Evolutionary conservation across 306 rosid species (phyloP).

Genomic region (Prunus armeniaca): DNA sequence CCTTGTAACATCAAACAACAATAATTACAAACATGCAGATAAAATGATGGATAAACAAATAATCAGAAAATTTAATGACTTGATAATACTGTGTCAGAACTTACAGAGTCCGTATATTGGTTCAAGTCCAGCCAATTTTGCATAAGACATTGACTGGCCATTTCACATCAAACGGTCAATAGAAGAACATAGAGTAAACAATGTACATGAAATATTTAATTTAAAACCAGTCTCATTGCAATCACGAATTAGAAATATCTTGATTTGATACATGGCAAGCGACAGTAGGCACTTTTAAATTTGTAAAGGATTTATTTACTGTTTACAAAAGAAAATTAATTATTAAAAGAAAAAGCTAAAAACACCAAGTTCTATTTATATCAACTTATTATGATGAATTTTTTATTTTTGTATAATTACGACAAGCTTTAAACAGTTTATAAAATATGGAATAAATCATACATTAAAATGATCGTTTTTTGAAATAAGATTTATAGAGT

Average conservation of each 20-base stretch:
- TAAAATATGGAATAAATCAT: background rate
- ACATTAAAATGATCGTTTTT: too few species aligned
- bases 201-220: conserved; percentile 6
- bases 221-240: background rate
- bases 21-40: background rate
- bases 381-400: background rate
- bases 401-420: background rate
- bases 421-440: background rate
- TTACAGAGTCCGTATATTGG: conserved; percentile 97
- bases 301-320: background rate
- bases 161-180: conserved; percentile 24
- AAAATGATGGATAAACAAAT: background rate
- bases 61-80: conserved; percentile 1
- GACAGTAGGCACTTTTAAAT: background rate
- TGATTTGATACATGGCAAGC: background rate
- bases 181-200: background rate
- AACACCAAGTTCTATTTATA: background rate
- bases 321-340: too few species aligned
- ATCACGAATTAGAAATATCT: background rate
- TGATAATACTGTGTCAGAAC: conserved; percentile 29
- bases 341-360: background rate
- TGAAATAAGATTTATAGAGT: background rate
- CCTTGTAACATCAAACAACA: conserved; percentile 32
- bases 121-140: conserved; percentile 89
- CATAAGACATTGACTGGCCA: conserved; percentile 92